Conservation (phyloP, 768 basidiomycete species). For the Suillus hirtellus region DNA sequence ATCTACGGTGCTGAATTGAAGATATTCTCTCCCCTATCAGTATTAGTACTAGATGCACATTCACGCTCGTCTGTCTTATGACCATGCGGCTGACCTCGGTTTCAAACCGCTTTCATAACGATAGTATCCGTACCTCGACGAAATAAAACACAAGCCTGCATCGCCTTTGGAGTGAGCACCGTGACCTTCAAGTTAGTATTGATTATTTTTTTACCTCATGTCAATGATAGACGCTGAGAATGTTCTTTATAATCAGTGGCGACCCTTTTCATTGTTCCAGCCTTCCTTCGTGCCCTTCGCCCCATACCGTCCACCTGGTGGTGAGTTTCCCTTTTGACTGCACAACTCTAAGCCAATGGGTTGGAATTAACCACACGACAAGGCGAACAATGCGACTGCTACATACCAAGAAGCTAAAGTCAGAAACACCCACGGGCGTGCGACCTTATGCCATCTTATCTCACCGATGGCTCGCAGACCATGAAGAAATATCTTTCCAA, state of each 20-base stretch:
- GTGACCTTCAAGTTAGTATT: neutral
- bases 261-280: neutral
- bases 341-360: neutral
- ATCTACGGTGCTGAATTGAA: neutral
- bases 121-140: neutral
- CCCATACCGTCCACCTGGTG: neutral
- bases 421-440: neutral
- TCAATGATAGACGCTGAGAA: neutral
- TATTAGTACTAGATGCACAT: neutral
- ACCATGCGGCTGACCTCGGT: neutral
- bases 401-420: neutral
- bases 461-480: slow-evolving; percentile 7
- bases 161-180: neutral
- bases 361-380: neutral
- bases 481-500: slow-evolving; percentile 12
- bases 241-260: neutral
- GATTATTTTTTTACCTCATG: neutral
- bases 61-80: neutral
- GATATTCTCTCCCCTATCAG: neutral
- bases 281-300: neutral
- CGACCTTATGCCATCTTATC: slow-evolving; percentile 9
- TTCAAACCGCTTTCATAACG: neutral
- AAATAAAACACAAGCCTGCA: neutral
- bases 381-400: neutral
- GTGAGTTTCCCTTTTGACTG: neutral